A percentile compares a stretch with the other conserved stretches of the same genome.
Conservation (phyloP, 2,329 filamentous ascomycete species). For the Aspergillus pseudotamarii region DNA sequence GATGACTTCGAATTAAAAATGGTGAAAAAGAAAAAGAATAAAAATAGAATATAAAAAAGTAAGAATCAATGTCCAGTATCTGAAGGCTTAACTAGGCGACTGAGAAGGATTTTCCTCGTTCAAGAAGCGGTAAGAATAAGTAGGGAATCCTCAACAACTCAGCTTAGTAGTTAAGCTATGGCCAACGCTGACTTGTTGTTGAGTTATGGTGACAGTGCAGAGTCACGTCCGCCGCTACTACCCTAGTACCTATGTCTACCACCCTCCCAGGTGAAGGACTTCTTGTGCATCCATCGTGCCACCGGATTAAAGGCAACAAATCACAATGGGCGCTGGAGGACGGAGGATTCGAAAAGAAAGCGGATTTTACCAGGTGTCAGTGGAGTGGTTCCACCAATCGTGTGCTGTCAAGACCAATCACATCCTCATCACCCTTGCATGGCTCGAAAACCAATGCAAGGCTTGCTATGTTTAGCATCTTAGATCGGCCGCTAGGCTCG, state of each 20-base stretch:
- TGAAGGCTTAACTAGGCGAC: not conserved
- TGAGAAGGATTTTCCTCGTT: not conserved
- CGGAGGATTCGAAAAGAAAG: slow-evolving; percentile 17
- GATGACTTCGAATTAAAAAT: not conserved
- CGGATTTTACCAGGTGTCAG: slow-evolving; percentile 10
- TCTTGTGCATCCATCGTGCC: slow-evolving; percentile 22
- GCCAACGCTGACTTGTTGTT: slow-evolving; percentile 1
- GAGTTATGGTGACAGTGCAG: slow-evolving; percentile 36
- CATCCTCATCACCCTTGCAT: slow-evolving; percentile 11
- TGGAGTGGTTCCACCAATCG: slow-evolving; percentile 11
- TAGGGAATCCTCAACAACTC: not conserved
- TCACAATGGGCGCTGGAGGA: slow-evolving; percentile 3
- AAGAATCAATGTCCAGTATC: not conserved
- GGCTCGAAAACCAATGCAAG: slow-evolving; percentile 22
- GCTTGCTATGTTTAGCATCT: slow-evolving; percentile 30
- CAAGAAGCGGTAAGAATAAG: not conserved
- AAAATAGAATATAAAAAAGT: not conserved
- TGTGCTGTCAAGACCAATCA: slow-evolving; percentile 15
- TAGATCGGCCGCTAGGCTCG: slow-evolving; percentile 24
- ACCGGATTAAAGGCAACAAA: slow-evolving; percentile 18
- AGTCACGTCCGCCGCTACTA: slow-evolving; percentile 26
- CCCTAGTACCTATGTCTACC: slow-evolving; percentile 14
- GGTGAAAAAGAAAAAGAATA: not conserved
- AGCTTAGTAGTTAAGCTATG: not conserved
- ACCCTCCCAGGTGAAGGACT: slow-evolving; percentile 10